Percentiles rank a stretch among this genome's conserved stretches.
Evolutionary conservation across 2,329 filamentous ascomycete species (phyloP).

Genomic region (Plenodomus biglobosus): DNA sequence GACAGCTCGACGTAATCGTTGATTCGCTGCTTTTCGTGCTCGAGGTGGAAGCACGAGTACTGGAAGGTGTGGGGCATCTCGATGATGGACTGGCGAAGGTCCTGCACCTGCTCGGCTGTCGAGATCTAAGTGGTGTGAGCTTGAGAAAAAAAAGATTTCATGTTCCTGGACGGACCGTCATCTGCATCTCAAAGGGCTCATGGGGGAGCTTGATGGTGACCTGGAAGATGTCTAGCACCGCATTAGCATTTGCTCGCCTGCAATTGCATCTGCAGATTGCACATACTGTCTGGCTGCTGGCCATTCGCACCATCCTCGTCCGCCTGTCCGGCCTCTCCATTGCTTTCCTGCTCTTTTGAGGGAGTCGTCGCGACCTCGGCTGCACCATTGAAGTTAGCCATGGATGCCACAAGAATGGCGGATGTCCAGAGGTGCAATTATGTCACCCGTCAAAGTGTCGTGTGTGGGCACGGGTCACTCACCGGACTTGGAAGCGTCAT

Average conservation of each 20-base stretch:
- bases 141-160: slow-evolving; percentile 18
- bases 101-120: slow-evolving; percentile 92
- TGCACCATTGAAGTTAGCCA: slow-evolving; percentile 24
- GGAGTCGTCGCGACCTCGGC: slow-evolving; percentile 33
- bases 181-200: slow-evolving; percentile 74
- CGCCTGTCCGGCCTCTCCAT: slow-evolving; percentile 22
- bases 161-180: slow-evolving; percentile 64
- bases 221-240: slow-evolving; percentile 59
- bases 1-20: slow-evolving; percentile 94
- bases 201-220: slow-evolving; percentile 82
- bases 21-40: slow-evolving; percentile 83
- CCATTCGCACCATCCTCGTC: slow-evolving; percentile 34
- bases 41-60: slow-evolving; percentile 98
- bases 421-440: not conserved
- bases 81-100: slow-evolving; percentile 94
- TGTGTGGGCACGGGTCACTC: slow-evolving; percentile 24
- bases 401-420: not conserved
- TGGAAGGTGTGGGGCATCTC: slow-evolving; percentile 91
- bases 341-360: slow-evolving; percentile 24
- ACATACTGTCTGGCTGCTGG: slow-evolving; percentile 38
- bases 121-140: slow-evolving; percentile 65
- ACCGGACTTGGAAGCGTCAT: slow-evolving; percentile 45
- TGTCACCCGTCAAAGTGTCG: slow-evolving; percentile 3
- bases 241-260: slow-evolving; percentile 7
- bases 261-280: not conserved